These are phyloP conservation scores for Diaporthe batatas DNA, from an alignment of 2,329 filamentous ascomycete species.

Conservation along the genomic window DNA sequence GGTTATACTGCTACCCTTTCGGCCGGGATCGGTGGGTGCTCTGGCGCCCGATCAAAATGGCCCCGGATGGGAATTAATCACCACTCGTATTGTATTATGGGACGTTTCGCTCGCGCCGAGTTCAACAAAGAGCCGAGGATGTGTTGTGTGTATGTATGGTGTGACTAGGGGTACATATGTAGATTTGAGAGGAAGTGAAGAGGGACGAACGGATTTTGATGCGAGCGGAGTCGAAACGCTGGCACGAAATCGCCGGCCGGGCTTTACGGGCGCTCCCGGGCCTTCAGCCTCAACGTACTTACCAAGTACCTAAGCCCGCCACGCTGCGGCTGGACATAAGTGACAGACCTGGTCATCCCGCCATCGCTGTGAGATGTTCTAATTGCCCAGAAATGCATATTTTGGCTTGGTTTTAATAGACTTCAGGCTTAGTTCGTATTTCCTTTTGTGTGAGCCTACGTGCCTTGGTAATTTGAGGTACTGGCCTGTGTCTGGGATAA, in stretches of 20 bases:
- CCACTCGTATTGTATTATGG: background rate
- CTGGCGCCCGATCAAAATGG: background rate
- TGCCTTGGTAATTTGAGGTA: no score
- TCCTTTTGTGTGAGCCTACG: no score
- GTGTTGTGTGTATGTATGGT: no score
- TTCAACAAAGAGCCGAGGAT: background rate
- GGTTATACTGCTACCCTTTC: background rate
- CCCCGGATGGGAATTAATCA: background rate
- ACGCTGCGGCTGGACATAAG: background rate
- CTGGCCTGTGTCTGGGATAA: no score
- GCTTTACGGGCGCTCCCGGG: constrained; percentile 6
- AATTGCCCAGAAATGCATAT: background rate
- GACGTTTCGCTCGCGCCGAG: background rate
- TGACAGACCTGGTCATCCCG: background rate
- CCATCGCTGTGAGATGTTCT: background rate
- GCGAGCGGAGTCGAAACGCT: background rate
- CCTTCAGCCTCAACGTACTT: background rate
- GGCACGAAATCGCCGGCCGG: constrained; percentile 4
- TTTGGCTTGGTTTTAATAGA: no score
- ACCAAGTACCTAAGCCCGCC: no score
- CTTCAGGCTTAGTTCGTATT: no score
- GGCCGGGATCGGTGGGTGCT: background rate
- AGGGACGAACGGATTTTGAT: background rate
- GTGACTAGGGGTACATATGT: background rate
- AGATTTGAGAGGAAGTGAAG: background rate